Base-by-base conservation (phyloP, 257 asterid genomes). In the Gynochthodes officinalis region DNA sequence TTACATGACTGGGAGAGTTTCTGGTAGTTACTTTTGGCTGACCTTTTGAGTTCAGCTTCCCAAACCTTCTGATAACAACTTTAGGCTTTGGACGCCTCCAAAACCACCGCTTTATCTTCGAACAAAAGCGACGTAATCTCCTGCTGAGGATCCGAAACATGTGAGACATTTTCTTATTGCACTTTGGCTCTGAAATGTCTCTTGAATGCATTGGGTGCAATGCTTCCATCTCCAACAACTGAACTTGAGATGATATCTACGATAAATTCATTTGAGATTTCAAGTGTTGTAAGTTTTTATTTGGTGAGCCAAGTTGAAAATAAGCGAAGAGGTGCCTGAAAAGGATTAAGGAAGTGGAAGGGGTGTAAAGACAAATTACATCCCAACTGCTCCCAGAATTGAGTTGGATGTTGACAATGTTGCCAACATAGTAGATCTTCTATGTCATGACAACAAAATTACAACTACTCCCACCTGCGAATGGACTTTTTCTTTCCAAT, bases 381-480 rank as follows among this genome's bases (percentile, higher is more conserved):
- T 78, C 80, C 82, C 87, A 91, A 86, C 96, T 87, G 84, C 91
- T 88, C 88, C 89, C 69, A 55, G 80, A 74, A 82, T 70, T 73
- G 75, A 74, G 78, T 75, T 85, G 66, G 78, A 77, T 70, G 75
- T 84, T 79, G 93, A 77, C 85, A 76, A 70, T 78, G 62, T 76
- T 68, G 70, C 68, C 65, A 12, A 75, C 73, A 76, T 70, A 72
- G 68, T 74, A 75, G 75, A 77, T 73, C 76, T 76, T 70, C 77
- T 78, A 81, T 86, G 64, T 57, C 65, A 77, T 85, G 93, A 83
- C 83, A 75, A 76, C 68, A 78, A 73, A 59, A 71, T 64, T 59
- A 75, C 77, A 89, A 84, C 97, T 79, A 92, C 96, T 84, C 93
- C 81, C 84, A 91, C 90, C 95, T 60, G 80, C 82, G 76, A 82